Conservation (phyloP, 768 basidiomycete genomes). For the Lactarius vividus region DNA sequence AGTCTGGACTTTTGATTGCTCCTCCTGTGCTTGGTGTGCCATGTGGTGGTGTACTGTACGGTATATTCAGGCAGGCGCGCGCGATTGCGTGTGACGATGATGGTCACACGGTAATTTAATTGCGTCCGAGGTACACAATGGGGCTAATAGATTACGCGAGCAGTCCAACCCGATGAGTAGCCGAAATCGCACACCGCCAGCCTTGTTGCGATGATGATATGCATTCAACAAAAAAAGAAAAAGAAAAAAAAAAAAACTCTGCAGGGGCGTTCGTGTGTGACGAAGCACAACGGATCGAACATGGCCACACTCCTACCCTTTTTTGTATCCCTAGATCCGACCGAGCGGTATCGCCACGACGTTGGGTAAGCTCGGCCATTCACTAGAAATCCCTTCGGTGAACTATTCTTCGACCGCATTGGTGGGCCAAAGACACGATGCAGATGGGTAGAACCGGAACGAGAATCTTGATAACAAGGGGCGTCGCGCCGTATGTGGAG, state of each 20-base stretch:
- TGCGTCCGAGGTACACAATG: conserved; percentile 12
- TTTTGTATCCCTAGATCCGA: neutral
- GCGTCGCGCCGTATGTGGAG: neutral
- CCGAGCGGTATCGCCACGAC: neutral
- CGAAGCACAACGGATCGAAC: neutral
- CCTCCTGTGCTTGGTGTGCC: neutral
- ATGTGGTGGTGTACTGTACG: neutral
- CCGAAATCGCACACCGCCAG: conserved; percentile 6
- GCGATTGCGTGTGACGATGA: neutral
- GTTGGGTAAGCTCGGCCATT: neutral
- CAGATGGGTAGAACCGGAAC: neutral
- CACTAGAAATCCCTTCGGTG: neutral
- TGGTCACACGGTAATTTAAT: conserved; percentile 7
- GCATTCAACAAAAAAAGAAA: neutral
- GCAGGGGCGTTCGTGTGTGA: neutral
- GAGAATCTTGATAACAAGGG: neutral
- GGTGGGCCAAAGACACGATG: neutral
- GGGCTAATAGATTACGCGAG: conserved; percentile 7
- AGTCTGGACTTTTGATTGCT: neutral
- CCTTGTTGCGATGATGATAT: conserved; percentile 6
- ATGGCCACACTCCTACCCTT: neutral
- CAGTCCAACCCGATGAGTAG: conserved; percentile 16
- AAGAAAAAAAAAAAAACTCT: neutral
- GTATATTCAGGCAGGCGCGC: neutral
- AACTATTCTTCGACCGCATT: neutral